A percentile compares a stretch with the other conserved stretches of the same genome.
Evolutionary conservation across 306 rosid species (phyloP).

Genomic region (Erythrophleum fordii): DNA sequence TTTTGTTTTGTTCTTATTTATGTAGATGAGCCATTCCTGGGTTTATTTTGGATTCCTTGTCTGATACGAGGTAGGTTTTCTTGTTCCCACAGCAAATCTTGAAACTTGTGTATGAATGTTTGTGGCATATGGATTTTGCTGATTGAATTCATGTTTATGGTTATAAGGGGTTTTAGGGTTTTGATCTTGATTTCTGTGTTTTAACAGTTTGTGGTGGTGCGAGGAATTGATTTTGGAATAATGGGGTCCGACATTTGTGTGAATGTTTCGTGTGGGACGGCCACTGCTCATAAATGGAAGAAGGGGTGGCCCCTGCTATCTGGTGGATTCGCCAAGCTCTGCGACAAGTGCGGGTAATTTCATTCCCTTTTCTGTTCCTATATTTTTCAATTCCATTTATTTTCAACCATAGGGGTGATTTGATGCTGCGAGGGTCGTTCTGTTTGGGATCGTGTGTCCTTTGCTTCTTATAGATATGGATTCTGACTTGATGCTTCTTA

Average conservation of each 20-base stretch:
- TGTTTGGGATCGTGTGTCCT: constrained; percentile 25
- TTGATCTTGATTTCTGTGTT: constrained; percentile 51
- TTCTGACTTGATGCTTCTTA: constrained; percentile 37
- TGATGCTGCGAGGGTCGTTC: constrained; percentile 34
- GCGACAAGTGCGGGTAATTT: constrained; percentile 88
- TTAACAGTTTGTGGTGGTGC: constrained; percentile 3
- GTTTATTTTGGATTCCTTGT: constrained; percentile 35
- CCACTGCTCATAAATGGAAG: constrained; percentile 62
- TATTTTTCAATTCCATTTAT: constrained; percentile 34
- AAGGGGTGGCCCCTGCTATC: constrained; percentile 90
- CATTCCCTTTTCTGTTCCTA: not conserved
- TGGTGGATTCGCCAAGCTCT: constrained; percentile 87
- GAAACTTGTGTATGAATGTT: constrained; percentile 39
- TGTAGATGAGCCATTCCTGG: constrained; percentile 34
- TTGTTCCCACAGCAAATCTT: constrained; percentile 35
- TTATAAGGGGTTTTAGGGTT: constrained; percentile 59
- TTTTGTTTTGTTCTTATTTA: constrained; percentile 10
- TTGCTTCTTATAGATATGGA: constrained; percentile 34
- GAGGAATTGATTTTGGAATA: constrained; percentile 47
- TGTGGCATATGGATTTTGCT: constrained; percentile 15
- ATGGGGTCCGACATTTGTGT: constrained; percentile 82
- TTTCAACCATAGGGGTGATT: constrained; percentile 33
- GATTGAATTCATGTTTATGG: constrained; percentile 16
- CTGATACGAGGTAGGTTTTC: constrained; percentile 26
- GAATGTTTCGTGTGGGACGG: constrained; percentile 60